These are phyloP conservation scores for Kodamaea ohmeri DNA, from an alignment of 1,139 yeast species.

Conservation along the genomic window DNA sequence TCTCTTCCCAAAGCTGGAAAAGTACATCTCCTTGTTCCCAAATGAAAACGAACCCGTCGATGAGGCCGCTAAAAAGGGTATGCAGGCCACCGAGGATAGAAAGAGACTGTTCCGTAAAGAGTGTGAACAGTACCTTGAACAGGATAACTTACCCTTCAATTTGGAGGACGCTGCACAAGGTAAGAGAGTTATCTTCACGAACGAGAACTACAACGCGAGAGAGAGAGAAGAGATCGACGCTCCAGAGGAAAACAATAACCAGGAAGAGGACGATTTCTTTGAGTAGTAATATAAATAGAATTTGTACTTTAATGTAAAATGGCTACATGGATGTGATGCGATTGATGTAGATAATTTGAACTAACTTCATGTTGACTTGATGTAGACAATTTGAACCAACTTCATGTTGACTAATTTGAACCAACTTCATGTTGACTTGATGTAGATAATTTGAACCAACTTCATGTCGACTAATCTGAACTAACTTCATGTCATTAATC, in stretches of 20 bases:
- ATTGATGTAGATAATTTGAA: too few species aligned
- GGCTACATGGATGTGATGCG: too few species aligned
- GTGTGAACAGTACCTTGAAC: conserved; percentile 49
- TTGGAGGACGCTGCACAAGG: conserved; percentile 58
- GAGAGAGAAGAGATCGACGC: conserved; percentile 40
- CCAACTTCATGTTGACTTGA: too few species aligned
- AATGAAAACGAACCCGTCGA: conserved; percentile 29
- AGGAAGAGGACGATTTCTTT: conserved; percentile 46
- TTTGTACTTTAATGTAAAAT: neutral
- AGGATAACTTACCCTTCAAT: conserved; percentile 53
- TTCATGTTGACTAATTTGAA: too few species aligned
- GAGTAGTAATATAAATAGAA: conserved; percentile 22
- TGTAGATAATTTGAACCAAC: too few species aligned
- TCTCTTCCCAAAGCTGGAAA: conserved; percentile 74
- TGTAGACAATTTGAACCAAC: too few species aligned
- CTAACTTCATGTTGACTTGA: too few species aligned
- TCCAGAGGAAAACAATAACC: conserved; percentile 27
- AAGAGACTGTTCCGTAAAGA: conserved; percentile 50
- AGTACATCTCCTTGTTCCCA: conserved; percentile 79
- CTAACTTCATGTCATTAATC: too few species aligned
- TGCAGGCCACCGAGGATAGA: conserved; percentile 46
- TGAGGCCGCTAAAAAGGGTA: conserved; percentile 43
- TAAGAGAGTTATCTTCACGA: conserved; percentile 28
- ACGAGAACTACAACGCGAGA: conserved; percentile 14
- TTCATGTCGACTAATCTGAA: too few species aligned